Evolutionary conservation across 257 asterid genomes (phyloP), one percentile per base, ranked within the genome.

Genomic region (Datura wrightii): DNA sequence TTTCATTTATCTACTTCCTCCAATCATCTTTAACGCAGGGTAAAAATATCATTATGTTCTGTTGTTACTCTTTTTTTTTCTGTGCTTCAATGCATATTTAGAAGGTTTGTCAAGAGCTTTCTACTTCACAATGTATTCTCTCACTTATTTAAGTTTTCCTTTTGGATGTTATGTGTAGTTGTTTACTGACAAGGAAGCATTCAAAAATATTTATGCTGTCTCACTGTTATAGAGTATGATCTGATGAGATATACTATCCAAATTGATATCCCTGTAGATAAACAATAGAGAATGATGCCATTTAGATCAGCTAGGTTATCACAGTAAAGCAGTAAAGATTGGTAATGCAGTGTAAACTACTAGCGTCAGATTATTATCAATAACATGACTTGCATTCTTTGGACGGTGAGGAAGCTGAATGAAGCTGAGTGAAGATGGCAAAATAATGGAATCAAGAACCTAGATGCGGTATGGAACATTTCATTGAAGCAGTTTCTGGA

Each of bases 1-100:
- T 86, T 89, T 89, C 80, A 89, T 89, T 54, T 89, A 89, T 87
- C 86, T 89, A 53, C 92, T 89, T 53, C 90, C 92, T 18, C 92
- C 92, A 16, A 89, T 89, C 50, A 89, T 89, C 63, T 89, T 89
- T 48, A 89, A 89, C 79, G 92, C 92, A 3, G 92, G 92, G 92
- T 89, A 89, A 70, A 84, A 55, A 6, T 58, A 2, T 56, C 54
- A 19, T 5, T 62, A 39, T 67, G 54, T 46, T 72, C 31, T 55
- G 6, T 83, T 48, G 8, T 62, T 63, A 14, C 63, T 46, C 6
- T 58, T 60, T 39, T 36, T 31, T 58, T 82, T 8, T 63, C 8
- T 10, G 71, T 5, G 31, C 37, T 39, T 15, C 44, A 19, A 10
- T 80, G 19, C 37, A 41, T 80, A n/a, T 67, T 67, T 39, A 37